Base-by-base conservation (phyloP, 176 grass and related monocot genomes). In the Raddia distichophylla region DNA sequence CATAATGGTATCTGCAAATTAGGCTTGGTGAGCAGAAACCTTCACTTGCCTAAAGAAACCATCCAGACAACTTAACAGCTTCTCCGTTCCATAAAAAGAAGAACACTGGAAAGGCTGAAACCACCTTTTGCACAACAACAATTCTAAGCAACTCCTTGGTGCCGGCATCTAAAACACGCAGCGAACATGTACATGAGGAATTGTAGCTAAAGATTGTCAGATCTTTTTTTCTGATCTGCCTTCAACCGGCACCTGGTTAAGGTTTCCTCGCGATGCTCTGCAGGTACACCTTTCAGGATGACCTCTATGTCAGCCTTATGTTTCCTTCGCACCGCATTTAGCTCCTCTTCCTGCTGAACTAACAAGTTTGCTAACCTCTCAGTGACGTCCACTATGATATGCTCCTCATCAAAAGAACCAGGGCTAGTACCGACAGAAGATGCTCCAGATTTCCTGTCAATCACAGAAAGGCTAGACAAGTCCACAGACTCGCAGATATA, bases 161-260 rank as follows among this genome's bases (percentile, higher is more conserved):
- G 66, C 60, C 1, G 32, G 51, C 58, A 60, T 69, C 60, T 35
- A 71, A 64, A 81, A 67, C 56, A 70, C 69, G 12, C 6, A 19
- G 7, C 46, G 7, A 77, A 59, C 15, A 60, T 74, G 52, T 11
- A 74, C 60, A 68, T 27, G 10, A 82, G 68, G 19, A 79, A 54
- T 68, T 33, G 9, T 11, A 45, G 4, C 77, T 88, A 83, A 74
- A 40, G 42, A 43, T 59, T 43, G 60, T 16, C 7, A 8, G 44
- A 27, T 67, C 52, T 68, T 53, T 65, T 77, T 42, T 43, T 76
- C 82, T 82, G 49, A 27, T 78, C 67, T 71, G 70, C 49, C 46
- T 89, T 94, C 84, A 88, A 77, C 8, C 80, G 53, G 52, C 89
- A 94, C 66, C 55, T 68, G 5, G 56, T 83, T 37, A 94, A 86